These are phyloP conservation scores for Gentiana macrophylla DNA, from an alignment of 257 asterid species.

Conservation along the genomic window DNA sequence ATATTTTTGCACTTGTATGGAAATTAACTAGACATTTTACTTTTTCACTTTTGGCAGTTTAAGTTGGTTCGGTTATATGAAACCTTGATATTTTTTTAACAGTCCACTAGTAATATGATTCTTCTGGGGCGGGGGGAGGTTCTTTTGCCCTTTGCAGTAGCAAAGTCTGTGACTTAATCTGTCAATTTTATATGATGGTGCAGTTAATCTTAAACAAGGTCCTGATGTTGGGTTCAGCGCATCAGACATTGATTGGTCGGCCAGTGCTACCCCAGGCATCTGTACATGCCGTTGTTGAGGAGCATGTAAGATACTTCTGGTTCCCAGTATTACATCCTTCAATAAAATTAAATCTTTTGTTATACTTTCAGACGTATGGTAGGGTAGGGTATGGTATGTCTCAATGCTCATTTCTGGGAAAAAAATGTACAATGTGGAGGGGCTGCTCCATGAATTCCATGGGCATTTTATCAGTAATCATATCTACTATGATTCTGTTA, in stretches of 20 bases:
- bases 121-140: background rate
- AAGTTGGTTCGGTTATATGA: background rate
- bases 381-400: no score
- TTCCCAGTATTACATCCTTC: background rate
- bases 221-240: conserved; percentile 71
- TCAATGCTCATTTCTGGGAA: no score
- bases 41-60: background rate
- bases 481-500: no score
- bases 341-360: background rate
- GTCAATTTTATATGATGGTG: conserved; percentile 13
- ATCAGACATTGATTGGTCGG: conserved; percentile 80
- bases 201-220: conserved; percentile 78
- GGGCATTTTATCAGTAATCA: no score
- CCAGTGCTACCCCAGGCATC: conserved; percentile 85
- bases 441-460: no score
- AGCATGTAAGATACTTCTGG: conserved; percentile 56
- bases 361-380: background rate
- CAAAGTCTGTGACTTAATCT: conserved; percentile 1
- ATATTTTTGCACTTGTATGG: background rate
- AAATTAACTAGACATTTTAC: background rate
- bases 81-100: background rate
- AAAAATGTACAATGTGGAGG: no score
- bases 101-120: no score
- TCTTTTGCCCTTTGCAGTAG: no score
- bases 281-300: conserved; percentile 97